Evolutionary conservation across 2,329 filamentous ascomycete genomes (phyloP), one percentile per base, ranked within the genome.

Genomic region (Fusarium praegraminearum): DNA sequence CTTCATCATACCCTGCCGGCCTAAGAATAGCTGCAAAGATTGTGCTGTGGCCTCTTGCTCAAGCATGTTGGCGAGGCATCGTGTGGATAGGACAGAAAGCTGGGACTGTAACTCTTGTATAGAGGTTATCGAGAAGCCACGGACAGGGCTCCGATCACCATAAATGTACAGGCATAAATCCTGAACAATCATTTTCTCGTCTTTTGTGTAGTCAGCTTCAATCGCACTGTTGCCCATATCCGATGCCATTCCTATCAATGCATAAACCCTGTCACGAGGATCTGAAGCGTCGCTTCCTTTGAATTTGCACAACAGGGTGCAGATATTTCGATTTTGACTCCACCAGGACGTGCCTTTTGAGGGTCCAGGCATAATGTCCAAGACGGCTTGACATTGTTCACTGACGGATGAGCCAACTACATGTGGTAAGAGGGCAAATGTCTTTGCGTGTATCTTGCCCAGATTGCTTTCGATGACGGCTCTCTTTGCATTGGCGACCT

Each of bases 281-380:
- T 67, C 64, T 2, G 64, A 33, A 4, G 65, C 63, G 1, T 63
- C 1, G 8, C 59, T 53, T 2, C 52, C 24, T 36, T 20, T 30
- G 15, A 62, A 63, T 7, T 45, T 41, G 26, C 18, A 36, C 1
- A 72, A 2, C 4, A 72, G n/a, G 2, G 41, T 41, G 6, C 56
- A 46, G 3, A 71, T 50, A 3, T 51, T 58, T 11, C 44, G 52
- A 1, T 40, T 28, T 36, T 71, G 22, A 5, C 5, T 28, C 65
- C 65, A 70, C 69, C 65, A 72, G 0, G 51, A 57, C 2, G 38
- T 28, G 2, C 4, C 2, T 5, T 20, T 67, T 5, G 18, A 38
- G 1, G 54, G 43, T 0, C 54, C 54, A 1, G 66, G 70, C 47
- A 72, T 62, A 1, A 69, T 57, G 1, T 71, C 64, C 3, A 72